Conservation (phyloP, 371 early-diverging fungal species). For the Lichtheimia ramosa region DNA sequence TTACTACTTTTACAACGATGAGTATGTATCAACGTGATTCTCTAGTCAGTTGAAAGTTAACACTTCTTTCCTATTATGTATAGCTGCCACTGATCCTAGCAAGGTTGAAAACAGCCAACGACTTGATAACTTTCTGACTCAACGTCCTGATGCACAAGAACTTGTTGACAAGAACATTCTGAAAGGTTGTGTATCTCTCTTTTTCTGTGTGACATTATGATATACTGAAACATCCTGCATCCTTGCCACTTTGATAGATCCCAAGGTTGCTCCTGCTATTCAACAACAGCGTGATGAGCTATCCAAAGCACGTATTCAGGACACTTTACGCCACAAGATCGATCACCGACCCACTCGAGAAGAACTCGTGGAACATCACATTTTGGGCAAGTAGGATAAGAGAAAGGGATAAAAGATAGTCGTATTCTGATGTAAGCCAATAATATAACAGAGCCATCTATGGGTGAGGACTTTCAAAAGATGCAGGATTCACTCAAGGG, state of each 20-base stretch:
- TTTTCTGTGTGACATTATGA: not conserved
- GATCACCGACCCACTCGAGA: slow-evolving; percentile 70
- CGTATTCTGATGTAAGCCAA: not conserved
- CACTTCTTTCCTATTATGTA: not conserved
- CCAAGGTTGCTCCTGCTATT: slow-evolving; percentile 66
- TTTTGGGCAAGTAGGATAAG: slow-evolving; percentile 38
- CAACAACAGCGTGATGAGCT: slow-evolving; percentile 55
- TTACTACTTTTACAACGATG: not conserved
- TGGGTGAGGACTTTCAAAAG: slow-evolving; percentile 57
- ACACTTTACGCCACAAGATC: slow-evolving; percentile 70
- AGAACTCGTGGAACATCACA: slow-evolving; percentile 71
- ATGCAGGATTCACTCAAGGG: slow-evolving; percentile 57
- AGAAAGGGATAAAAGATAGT: slow-evolving; percentile 25
- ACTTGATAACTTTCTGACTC: slow-evolving; percentile 56
- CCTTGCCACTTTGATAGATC: slow-evolving; percentile 19
- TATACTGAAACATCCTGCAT: slow-evolving; percentile 7
- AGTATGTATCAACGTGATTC: not conserved
- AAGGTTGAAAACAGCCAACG: too few species aligned
- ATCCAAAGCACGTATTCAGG: slow-evolving; percentile 63
- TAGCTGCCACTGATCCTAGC: slow-evolving; percentile 15
- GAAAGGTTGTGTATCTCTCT: slow-evolving; percentile 46
- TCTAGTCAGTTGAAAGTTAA: too few species aligned
- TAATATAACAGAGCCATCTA: slow-evolving; percentile 31
- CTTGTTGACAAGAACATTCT: slow-evolving; percentile 74
- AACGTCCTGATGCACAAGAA: slow-evolving; percentile 65